Base-by-base conservation (phyloP, 495 filamentous ascomycete species). In the Talaromyces wortmannii region DNA sequence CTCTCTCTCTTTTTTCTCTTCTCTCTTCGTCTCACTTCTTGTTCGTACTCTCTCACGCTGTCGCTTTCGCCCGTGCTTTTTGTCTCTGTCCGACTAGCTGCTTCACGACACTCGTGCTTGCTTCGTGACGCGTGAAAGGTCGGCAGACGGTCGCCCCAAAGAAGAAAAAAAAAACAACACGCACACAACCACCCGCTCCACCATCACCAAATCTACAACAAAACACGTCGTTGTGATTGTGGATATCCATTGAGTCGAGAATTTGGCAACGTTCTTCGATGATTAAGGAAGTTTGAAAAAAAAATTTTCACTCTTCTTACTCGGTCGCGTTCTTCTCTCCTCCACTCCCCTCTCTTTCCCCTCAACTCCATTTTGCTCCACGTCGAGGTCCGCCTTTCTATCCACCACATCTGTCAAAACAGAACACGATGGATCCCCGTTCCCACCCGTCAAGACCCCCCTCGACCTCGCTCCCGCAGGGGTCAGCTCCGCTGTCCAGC, bases 381-480 rank as follows among this genome's bases (percentile, higher is more conserved):
- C 36, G 36, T 13, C 36, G 8, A 8, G 36, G 13, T 40, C 13
- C 36, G 8, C 36, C 1, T 10, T 13, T 40, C 5, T 2, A 40
- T 10, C 13, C 36, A 8, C 13, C 36, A 40, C 5, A 8, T 13
- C 8, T 40, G 5, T 13, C 13, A 40, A 40, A 8, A 10, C 36
- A 13, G 2, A 10, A 8, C 31, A 59, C 44, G 55, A 78, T 78
- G 75, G 74, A 77, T 73, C 69, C 69, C 60, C 73, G 76, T 70
- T 75, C 75, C 68, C 78, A 81, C 67, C 75, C 71, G 64, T 78
- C 77, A 62, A 72, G 78, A 61, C 75, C 78, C 61, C 77, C 78
- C n/a, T 79, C 79, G 53, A 79, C 78, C 53, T 77, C 73, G 59
- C 61, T 82, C 48, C 79, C 80, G 62, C 82, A 83, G 57, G 71